phyloP scores from a whole-genome alignment of 495 filamentous ascomycete species.

The Neurospora sp. region DNA sequence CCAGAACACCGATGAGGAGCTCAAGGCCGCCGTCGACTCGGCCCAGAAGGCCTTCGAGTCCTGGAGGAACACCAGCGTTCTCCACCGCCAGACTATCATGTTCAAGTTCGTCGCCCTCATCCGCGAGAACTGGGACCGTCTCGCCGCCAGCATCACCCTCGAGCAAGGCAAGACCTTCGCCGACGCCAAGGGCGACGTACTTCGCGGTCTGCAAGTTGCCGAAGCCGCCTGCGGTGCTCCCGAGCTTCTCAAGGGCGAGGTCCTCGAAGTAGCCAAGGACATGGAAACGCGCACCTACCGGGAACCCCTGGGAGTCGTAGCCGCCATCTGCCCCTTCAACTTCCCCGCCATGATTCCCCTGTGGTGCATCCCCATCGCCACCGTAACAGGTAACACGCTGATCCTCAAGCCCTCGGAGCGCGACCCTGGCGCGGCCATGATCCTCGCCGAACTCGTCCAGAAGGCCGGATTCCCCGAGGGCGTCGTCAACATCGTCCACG shows the following conservation, averaged over 20 bases:
- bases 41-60: constrained; percentile 82
- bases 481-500: constrained; percentile 92
- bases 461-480: constrained; percentile 91
- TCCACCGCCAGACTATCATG: constrained; percentile 89
- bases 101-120: constrained; percentile 91
- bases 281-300: constrained; percentile 95
- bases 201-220: constrained; percentile 91
- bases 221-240: constrained; percentile 94
- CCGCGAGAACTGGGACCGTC: constrained; percentile 86
- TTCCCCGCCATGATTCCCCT: constrained; percentile 99
- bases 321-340: constrained; percentile 98
- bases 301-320: constrained; percentile 89
- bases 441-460: constrained; percentile 81
- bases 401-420: constrained; percentile 97
- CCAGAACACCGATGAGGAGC: constrained; percentile 83
- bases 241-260: constrained; percentile 84
- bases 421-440: constrained; percentile 97
- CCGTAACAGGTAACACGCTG: constrained; percentile 86
- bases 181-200: constrained; percentile 90
- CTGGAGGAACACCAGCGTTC: constrained; percentile 77
- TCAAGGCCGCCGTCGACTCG: constrained; percentile 76
- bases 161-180: constrained; percentile 99
- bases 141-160: constrained; percentile 90
- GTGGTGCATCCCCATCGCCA: constrained; percentile 94
- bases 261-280: constrained; percentile 95